phyloP scores from a whole-genome alignment of 2,329 filamentous ascomycete genomes.

The Thelonectria olida region DNA sequence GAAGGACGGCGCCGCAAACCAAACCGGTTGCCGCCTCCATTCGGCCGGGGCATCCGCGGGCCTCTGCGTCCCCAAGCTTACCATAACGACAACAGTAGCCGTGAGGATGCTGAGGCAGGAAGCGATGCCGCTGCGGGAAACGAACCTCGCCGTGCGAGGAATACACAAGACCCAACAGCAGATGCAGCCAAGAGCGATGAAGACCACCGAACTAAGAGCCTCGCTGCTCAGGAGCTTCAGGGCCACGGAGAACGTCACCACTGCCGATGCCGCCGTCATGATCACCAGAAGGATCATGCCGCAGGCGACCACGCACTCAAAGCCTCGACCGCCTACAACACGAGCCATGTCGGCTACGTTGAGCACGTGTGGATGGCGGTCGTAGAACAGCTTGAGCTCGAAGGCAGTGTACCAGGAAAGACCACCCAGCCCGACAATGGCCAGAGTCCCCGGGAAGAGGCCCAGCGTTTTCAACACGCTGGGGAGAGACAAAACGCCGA shows the following conservation, averaged over 20 bases:
- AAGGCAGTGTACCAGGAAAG: constrained; percentile 67
- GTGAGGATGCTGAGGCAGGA: constrained; percentile 39
- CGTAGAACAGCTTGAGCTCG: constrained; percentile 68
- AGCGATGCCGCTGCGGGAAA: constrained; percentile 36
- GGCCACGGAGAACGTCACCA: constrained; percentile 70
- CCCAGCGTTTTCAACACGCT: constrained; percentile 75
- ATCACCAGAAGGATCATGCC: constrained; percentile 77
- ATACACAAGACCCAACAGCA: constrained; percentile 56
- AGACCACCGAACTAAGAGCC: constrained; percentile 71
- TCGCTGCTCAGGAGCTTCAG: constrained; percentile 72
- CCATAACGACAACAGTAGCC: constrained; percentile 44
- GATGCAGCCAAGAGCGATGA: constrained; percentile 67
- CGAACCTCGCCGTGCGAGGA: constrained; percentile 22
- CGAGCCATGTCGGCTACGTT: constrained; percentile 75
- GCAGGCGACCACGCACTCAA: constrained; percentile 49
- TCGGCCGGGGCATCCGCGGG: constrained; percentile 26
- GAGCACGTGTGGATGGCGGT: constrained; percentile 72
- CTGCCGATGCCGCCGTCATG: constrained; percentile 73
- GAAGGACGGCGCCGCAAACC: constrained; percentile 35
- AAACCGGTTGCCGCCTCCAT: constrained; percentile 34
- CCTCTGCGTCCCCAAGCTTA: constrained; percentile 36
- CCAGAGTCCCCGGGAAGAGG: constrained; percentile 71
- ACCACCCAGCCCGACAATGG: constrained; percentile 71
- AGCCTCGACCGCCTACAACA: constrained; percentile 52
- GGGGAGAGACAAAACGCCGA: constrained; percentile 70